Percentiles rank a stretch among this genome's conserved stretches.
phyloP scores from a whole-genome alignment of 1,139 yeast species.

The Hyphopichia buzzinii region DNA sequence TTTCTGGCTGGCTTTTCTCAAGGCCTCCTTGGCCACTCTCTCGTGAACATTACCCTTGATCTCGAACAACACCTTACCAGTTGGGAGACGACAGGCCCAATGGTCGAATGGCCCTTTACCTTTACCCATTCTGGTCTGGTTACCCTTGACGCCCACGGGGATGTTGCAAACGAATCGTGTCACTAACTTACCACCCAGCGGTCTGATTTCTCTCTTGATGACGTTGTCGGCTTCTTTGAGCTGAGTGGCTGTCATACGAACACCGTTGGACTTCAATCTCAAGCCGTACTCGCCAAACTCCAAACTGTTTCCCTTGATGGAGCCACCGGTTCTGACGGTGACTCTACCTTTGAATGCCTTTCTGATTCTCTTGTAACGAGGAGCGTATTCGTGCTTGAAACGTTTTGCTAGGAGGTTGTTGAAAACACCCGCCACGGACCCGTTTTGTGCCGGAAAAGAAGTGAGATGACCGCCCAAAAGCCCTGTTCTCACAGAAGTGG shows the following conservation, averaged over 20 bases:
- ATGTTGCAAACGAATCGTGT: constrained; percentile 81
- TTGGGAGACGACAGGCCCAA: constrained; percentile 96
- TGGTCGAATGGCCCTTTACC: constrained; percentile 98
- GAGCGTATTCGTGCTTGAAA: constrained; percentile 83
- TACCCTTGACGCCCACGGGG: constrained; percentile 95
- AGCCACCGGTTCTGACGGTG: constrained; percentile 92
- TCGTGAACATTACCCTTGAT: constrained; percentile 81
- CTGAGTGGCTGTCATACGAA: constrained; percentile 85
- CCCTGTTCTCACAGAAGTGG: too few relatives aligned
- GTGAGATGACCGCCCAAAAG: not conserved
- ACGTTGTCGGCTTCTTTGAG: constrained; percentile 89
- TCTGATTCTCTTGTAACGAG: constrained; percentile 67
- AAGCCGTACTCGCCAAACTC: constrained; percentile 84
- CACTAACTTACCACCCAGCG: constrained; percentile 66
- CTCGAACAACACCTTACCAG: constrained; percentile 91
- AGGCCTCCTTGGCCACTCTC: constrained; percentile 85
- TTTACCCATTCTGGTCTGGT: constrained; percentile 99
- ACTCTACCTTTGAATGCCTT: constrained; percentile 96
- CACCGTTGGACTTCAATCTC: constrained; percentile 83
- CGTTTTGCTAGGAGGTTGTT: constrained; percentile 30
- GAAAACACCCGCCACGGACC: not conserved
- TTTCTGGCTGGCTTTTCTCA: constrained; percentile 88
- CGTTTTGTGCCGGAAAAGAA: not conserved
- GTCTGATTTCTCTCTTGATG: constrained; percentile 76
- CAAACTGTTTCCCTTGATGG: constrained; percentile 79